Base-by-base conservation (phyloP, 352 stramenopile species). In the Globisporangium ultimum region DNA sequence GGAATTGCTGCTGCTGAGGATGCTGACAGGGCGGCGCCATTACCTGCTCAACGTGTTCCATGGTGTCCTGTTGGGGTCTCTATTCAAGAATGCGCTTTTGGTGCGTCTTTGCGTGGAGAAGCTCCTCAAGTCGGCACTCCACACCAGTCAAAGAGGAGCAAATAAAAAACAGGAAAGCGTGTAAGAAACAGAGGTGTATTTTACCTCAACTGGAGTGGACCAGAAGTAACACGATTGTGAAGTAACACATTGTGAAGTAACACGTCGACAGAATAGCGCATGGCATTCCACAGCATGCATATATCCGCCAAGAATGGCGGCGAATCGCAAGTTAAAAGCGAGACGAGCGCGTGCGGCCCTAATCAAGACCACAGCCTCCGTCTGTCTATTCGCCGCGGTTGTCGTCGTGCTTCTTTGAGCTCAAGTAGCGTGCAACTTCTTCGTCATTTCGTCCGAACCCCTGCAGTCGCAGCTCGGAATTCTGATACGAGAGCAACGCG, bases 401-500 rank as follows among this genome's bases (percentile, higher is more conserved):
- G 46, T 38, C 49, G 13, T 41, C 54, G 9, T 55, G n/a, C 20
- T 2, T 47, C 17, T 12, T 3, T 55, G 32, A 1, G 7, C 17
- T 18, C 40, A 45, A 45, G 10, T 45, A 45, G 40, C 40, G 40
- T 10, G 40, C 40, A 1, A 90, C 80, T 56, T 90, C 78, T 45
- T 70, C 63, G 43, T 55, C 58, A 66, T 90, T 92, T 21, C 68
- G 59, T 54, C 80, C 71, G 72, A 78, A 91, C 45, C 85, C 83
- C 68, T 91, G 79, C 47, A 94, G 78, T 64, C 81, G 79, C 65
- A 90, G 87, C 28, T 72, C 84, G 59, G 81, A 91, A 72, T 80
- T 92, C 74, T 94, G 82, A 67, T 83, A 94, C 28, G 84, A 80
- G 74, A 73, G 89, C 64, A 94, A 43, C 60, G 88, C 89, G 58